Evolutionary conservation across 2,329 filamentous ascomycete genomes (phyloP).

Genomic region (Venturia nashicola): DNA sequence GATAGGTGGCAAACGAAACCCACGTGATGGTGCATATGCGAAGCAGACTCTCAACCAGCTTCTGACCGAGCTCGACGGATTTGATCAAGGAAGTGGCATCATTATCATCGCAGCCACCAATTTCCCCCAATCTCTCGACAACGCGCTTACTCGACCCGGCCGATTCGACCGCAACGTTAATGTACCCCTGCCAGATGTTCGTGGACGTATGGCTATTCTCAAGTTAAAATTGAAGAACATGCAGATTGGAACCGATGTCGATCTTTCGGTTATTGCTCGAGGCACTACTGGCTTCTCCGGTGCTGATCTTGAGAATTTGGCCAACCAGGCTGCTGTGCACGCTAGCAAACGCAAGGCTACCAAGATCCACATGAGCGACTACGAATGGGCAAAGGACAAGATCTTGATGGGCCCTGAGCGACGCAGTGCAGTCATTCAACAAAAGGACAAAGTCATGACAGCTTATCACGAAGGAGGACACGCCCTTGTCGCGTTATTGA

Average conservation of each 20-base stretch:
- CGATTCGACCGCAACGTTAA: slow-evolving; percentile 90
- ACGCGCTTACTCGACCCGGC: slow-evolving; percentile 84
- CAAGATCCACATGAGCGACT: slow-evolving; percentile 64
- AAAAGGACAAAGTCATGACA: slow-evolving; percentile 92
- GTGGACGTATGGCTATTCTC: slow-evolving; percentile 82
- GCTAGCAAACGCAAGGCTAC: slow-evolving; percentile 78
- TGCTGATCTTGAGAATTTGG: slow-evolving; percentile 89
- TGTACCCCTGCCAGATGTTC: slow-evolving; percentile 82
- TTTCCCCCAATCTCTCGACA: slow-evolving; percentile 87
- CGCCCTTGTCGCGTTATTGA: slow-evolving; percentile 78
- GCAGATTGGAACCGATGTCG: slow-evolving; percentile 66
- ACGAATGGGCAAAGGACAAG: slow-evolving; percentile 97
- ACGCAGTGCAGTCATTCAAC: slow-evolving; percentile 76
- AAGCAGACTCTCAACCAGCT: slow-evolving; percentile 98
- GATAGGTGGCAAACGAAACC: slow-evolving; percentile 86
- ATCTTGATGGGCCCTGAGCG: slow-evolving; percentile 94
- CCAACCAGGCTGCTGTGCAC: slow-evolving; percentile 89
- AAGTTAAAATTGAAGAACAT: slow-evolving; percentile 91
- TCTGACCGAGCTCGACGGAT: slow-evolving; percentile 91
- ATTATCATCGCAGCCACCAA: slow-evolving; percentile 96
- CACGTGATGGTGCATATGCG: slow-evolving; percentile 83
- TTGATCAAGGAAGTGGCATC: slow-evolving; percentile 86
- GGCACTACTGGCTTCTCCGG: slow-evolving; percentile 88
- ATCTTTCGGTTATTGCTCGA: slow-evolving; percentile 70
- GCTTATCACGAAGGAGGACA: slow-evolving; percentile 95